Conservation (phyloP, 2,329 filamentous ascomycete genomes). For the Pseudogymnoascus verrucosus region DNA sequence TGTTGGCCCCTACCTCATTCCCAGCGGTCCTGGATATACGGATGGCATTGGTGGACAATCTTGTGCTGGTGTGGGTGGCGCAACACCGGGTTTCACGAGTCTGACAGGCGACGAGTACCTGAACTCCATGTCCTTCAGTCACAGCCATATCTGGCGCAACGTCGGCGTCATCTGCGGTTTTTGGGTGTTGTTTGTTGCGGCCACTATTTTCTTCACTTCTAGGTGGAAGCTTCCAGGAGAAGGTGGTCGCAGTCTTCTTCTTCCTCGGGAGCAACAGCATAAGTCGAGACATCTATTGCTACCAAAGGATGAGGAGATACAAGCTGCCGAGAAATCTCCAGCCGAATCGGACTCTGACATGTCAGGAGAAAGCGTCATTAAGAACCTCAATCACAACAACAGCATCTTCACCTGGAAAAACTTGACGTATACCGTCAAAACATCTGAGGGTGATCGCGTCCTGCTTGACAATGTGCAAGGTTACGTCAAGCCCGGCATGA, state of each 20-base stretch:
- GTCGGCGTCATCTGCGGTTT: conserved; percentile 55
- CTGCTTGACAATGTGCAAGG: conserved; percentile 75
- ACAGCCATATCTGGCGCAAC: conserved; percentile 49
- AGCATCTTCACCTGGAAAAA: conserved; percentile 70
- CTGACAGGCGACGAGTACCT: conserved; percentile 38
- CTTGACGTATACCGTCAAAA: conserved; percentile 59
- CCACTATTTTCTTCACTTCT: conserved; percentile 39
- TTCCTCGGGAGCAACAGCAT: not conserved
- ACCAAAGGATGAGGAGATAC: conserved; percentile 11
- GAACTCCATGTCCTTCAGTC: conserved; percentile 43
- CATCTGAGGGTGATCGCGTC: conserved; percentile 50
- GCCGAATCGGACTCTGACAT: conserved; percentile 14
- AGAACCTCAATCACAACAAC: conserved; percentile 50
- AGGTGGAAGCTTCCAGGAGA: not conserved
- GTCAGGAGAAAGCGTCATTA: conserved; percentile 22
- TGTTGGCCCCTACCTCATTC: conserved; percentile 42
- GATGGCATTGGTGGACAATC: conserved; percentile 32
- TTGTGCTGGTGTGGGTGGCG: conserved; percentile 52
- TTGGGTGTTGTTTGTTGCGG: conserved; percentile 49
- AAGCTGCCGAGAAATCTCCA: conserved; percentile 15
- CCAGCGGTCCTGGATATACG: conserved; percentile 38
- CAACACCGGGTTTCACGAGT: conserved; percentile 19
- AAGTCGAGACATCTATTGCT: not conserved
- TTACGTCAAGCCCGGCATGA: conserved; percentile 65
- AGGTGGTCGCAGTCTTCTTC: not conserved